Evolutionary conservation across 441 rosid genomes (phyloP).

Genomic region (Lepidium campestre): DNA sequence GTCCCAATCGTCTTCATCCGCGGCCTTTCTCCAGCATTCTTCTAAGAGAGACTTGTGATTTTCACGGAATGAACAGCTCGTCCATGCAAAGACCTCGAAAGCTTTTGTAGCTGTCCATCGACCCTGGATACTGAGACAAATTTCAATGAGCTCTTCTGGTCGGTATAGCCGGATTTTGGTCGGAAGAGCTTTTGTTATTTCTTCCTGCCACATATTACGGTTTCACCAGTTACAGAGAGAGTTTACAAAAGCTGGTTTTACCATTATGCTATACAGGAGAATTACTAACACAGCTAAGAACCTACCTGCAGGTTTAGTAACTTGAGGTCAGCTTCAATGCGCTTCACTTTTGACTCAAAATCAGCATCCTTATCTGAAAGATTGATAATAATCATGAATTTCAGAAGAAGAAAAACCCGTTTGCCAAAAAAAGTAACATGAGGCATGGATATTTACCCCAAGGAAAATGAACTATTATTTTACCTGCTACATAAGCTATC

Average conservation of each 20-base stretch:
- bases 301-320: slow-evolving; percentile 85
- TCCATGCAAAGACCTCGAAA: slow-evolving; percentile 88
- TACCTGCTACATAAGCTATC: slow-evolving; percentile 85
- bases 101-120: slow-evolving; percentile 52
- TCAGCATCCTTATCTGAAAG: slow-evolving; percentile 40
- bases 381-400: neutral
- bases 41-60: slow-evolving; percentile 64
- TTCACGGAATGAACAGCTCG: slow-evolving; percentile 69
- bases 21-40: slow-evolving; percentile 88
- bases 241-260: neutral
- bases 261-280: neutral
- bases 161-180: slow-evolving; percentile 38
- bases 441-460: neutral
- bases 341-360: slow-evolving; percentile 44
- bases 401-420: neutral
- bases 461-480: neutral
- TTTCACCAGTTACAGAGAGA: slow-evolving; percentile 1
- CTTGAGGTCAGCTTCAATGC: slow-evolving; percentile 83
- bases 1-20: slow-evolving; percentile 77
- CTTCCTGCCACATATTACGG: slow-evolving; percentile 49
- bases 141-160: slow-evolving; percentile 70
- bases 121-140: slow-evolving; percentile 52
- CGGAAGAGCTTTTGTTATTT: slow-evolving; percentile 40
- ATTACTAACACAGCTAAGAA: neutral
- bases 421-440: neutral